Percentiles rank a stretch among this genome's conserved stretches.
phyloP scores from a whole-genome alignment of 75 land plant species.

The Pinus tabuliformis region DNA sequence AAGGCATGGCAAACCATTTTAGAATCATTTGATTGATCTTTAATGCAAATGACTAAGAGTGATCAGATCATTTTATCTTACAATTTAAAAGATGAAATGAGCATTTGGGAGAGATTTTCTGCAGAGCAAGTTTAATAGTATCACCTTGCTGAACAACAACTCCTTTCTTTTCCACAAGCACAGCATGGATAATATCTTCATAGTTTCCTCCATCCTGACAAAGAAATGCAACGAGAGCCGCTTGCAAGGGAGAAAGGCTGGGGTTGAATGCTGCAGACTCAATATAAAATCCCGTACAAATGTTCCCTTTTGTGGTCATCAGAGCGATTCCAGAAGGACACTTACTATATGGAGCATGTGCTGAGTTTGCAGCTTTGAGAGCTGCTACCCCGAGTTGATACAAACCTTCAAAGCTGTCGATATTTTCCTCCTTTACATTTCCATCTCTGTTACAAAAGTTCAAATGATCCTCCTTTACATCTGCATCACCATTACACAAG shows the following conservation, averaged over 20 bases:
- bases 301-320: constrained; percentile 44
- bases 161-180: constrained; percentile 78
- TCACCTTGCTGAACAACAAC: constrained; percentile 66
- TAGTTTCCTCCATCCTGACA: constrained; percentile 64
- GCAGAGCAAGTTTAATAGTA: constrained; percentile 58
- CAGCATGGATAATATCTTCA: constrained; percentile 65
- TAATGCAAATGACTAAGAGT: too few relatives aligned
- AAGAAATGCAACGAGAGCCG: constrained; percentile 78
- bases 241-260: constrained; percentile 86
- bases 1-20: too few relatives aligned
- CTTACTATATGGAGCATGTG: constrained; percentile 91
- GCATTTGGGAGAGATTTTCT: constrained; percentile 59
- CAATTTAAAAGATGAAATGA: constrained; percentile 39
- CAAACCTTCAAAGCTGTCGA: neutral
- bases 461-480: too few relatives aligned
- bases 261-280: constrained; percentile 99
- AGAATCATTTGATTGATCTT: too few relatives aligned
- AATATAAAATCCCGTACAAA: constrained; percentile 66
- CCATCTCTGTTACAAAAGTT: too few relatives aligned
- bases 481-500: too few relatives aligned
- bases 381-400: constrained; percentile 37
- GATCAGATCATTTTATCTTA: neutral
- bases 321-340: constrained; percentile 89
- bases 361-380: constrained; percentile 64
- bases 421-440: too few relatives aligned